Evolutionary conservation across 306 rosid genomes (phyloP).

Genomic region (Fragaria ananassa): DNA sequence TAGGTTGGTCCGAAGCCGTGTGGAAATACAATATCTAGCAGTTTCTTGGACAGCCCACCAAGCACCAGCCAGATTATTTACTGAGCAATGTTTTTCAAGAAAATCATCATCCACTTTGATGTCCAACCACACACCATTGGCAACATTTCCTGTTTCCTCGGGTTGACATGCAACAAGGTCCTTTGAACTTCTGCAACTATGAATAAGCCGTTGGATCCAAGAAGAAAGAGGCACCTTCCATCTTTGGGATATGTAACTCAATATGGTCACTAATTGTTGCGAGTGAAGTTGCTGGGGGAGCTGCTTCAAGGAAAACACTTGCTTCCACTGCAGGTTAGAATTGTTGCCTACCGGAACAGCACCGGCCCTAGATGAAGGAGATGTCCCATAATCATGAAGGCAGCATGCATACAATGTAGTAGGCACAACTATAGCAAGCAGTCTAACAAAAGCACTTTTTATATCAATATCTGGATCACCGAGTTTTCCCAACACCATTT

Average conservation of each 20-base stretch:
- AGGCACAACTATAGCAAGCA: conserved; percentile 73
- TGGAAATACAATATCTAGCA: conserved; percentile 79
- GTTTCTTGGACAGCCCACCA: conserved; percentile 98
- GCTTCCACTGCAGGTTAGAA: conserved; percentile 85
- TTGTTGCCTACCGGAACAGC: conserved; percentile 40
- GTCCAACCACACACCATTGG: conserved; percentile 61
- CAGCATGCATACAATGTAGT: conserved; percentile 75
- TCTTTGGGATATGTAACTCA: conserved; percentile 90
- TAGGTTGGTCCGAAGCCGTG: conserved; percentile 88
- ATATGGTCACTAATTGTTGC: conserved; percentile 81
- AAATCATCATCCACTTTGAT: conserved; percentile 68
- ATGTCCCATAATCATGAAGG: conserved; percentile 50
- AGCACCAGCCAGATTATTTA: conserved; percentile 83
- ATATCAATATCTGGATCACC: conserved; percentile 82
- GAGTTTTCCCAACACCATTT: conserved; percentile 73
- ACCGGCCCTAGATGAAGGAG: conserved; percentile 42
- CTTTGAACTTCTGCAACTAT: conserved; percentile 65
- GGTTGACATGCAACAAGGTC: conserved; percentile 50
- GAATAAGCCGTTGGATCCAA: conserved; percentile 91
- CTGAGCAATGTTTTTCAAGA: conserved; percentile 66
- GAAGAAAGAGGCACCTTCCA: conserved; percentile 94
- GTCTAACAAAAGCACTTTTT: conserved; percentile 53
- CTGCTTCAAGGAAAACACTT: conserved; percentile 81
- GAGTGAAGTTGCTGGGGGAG: conserved; percentile 75
- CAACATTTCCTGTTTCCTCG: conserved; percentile 65